These are phyloP conservation scores for Chrysophaeum taylorii DNA, from an alignment of 352 stramenopile genomes.

Conservation along the genomic window DNA sequence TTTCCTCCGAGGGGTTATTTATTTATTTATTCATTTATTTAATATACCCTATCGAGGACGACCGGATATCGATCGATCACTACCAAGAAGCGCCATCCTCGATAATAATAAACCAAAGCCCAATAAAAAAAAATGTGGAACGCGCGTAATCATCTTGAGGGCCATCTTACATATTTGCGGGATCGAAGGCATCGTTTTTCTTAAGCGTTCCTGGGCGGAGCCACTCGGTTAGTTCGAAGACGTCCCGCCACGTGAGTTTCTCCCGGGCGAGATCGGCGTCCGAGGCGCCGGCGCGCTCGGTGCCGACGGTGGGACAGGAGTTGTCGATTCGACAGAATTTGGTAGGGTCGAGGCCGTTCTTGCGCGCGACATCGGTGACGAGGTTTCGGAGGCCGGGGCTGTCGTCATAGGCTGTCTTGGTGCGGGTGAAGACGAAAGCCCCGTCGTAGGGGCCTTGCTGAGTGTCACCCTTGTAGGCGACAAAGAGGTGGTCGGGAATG, in stretches of 20 bases:
- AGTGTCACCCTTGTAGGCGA: slow-evolving; percentile 56
- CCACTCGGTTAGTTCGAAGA: slow-evolving; percentile 4
- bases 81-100: no score
- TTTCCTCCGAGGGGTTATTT: no score
- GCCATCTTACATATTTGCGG: neutral
- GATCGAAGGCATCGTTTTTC: neutral
- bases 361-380: slow-evolving; percentile 38
- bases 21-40: no score
- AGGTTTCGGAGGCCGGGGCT: neutral
- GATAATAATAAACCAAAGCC: no score
- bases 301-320: slow-evolving; percentile 27
- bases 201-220: neutral
- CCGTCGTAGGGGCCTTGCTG: slow-evolving; percentile 56
- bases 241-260: slow-evolving; percentile 6
- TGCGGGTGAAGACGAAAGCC: slow-evolving; percentile 50
- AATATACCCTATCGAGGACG: no score
- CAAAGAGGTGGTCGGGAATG: slow-evolving; percentile 45
- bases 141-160: no score
- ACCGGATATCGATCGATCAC: no score
- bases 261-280: neutral
- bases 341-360: slow-evolving; percentile 45
- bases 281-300: neutral
- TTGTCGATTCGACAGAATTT: slow-evolving; percentile 52
- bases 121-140: no score
- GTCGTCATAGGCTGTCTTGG: neutral